Percentiles rank a stretch among this genome's conserved stretches.
Evolutionary conservation across 192 early-diverging fungal species (phyloP).

Genomic region (Coemansia furcata): DNA sequence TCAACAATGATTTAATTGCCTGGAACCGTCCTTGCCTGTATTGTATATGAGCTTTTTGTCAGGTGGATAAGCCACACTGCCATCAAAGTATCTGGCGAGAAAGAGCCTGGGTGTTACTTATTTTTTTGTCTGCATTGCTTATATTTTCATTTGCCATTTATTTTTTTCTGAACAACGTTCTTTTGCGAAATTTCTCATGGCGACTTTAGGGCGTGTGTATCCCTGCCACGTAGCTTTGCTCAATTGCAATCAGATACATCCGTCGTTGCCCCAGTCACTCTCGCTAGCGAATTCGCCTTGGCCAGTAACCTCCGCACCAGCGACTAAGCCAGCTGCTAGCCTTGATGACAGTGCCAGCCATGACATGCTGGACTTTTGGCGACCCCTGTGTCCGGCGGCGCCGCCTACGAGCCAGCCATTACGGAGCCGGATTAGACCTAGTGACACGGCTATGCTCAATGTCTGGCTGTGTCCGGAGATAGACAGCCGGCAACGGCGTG

Average conservation of each 20-base stretch:
- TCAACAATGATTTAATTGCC: conserved; percentile 3
- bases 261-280: background rate
- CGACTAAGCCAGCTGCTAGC: background rate
- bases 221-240: background rate
- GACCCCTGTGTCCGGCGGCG: background rate
- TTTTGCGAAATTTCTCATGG: background rate
- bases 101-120: too few relatives aligned
- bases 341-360: background rate
- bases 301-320: background rate
- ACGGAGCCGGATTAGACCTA: background rate
- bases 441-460: conserved; percentile 2
- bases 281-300: background rate
- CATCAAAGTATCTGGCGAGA: too few relatives aligned
- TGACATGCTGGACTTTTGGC: background rate
- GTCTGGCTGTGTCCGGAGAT: conserved; percentile 40
- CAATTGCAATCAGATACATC: background rate
- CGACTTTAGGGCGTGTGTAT: background rate
- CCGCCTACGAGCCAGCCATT: background rate
- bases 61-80: too few relatives aligned
- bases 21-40: background rate
- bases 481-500: conserved; percentile 1
- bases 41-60: too few relatives aligned
- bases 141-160: background rate
- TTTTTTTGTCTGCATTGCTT: background rate
- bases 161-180: background rate